Conservation (phyloP, 169 alveolate species). For the Plasmodium chabaudi region DNA sequence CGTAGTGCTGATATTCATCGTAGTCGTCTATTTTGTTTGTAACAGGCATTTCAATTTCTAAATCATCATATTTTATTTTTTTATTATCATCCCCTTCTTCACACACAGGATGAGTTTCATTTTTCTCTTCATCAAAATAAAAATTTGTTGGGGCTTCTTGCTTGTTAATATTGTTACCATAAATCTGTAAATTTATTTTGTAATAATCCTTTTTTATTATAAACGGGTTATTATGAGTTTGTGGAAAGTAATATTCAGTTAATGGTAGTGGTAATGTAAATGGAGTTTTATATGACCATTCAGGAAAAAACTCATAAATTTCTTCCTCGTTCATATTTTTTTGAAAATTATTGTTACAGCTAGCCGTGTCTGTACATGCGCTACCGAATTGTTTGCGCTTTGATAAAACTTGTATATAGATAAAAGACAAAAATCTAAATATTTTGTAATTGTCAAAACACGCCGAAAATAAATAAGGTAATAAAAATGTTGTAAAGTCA, state of each 20-base stretch:
- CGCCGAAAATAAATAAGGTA: constrained; percentile 54
- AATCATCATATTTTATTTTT: background rate
- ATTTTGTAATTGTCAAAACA: constrained; percentile 58
- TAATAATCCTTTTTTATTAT: constrained; percentile 39
- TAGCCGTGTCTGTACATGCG: too few species aligned
- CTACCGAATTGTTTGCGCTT: constrained; percentile 10
- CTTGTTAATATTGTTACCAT: background rate
- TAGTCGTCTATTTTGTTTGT: constrained; percentile 6
- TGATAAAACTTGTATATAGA: constrained; percentile 33
- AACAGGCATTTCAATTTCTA: background rate
- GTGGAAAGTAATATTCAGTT: constrained; percentile 35
- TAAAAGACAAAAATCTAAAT: constrained; percentile 37
- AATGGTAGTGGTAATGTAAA: constrained; percentile 62
- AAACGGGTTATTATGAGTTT: constrained; percentile 7
- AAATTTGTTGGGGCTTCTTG: background rate
- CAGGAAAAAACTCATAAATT: constrained; percentile 45
- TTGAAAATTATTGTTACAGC: background rate
- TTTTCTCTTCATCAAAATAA: background rate
- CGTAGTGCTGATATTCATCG: background rate
- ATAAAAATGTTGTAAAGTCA: constrained; percentile 31
- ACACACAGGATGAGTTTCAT: background rate
- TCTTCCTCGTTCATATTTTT: constrained; percentile 51
- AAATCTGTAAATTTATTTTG: constrained; percentile 8
- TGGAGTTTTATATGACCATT: constrained; percentile 67
- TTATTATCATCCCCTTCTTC: background rate